Evolutionary conservation across 495 filamentous ascomycete species (phyloP).

Genomic region (Schizothecium vesticola): DNA sequence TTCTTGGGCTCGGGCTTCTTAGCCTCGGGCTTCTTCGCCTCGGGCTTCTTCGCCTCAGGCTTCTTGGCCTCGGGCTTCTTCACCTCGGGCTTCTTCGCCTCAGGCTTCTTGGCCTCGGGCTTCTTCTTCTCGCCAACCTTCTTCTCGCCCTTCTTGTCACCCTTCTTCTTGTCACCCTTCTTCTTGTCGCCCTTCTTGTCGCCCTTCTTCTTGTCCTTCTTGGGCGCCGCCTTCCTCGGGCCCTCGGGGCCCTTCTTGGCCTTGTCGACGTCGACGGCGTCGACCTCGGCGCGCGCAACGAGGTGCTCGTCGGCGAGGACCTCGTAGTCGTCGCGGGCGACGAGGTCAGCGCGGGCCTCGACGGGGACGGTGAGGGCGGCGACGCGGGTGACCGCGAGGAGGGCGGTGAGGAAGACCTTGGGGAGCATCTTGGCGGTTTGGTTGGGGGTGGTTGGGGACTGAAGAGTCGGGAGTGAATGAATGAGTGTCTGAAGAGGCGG

Average conservation of each 20-base stretch:
- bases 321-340: neutral
- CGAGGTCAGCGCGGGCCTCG: slow-evolving; percentile 2
- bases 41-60: slow-evolving; percentile 5
- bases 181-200: no score
- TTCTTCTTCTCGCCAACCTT: neutral
- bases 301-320: neutral
- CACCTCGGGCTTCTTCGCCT: neutral
- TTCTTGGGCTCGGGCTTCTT: neutral
- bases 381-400: slow-evolving; percentile 16
- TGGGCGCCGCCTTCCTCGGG: neutral
- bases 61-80: slow-evolving; percentile 13
- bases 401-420: slow-evolving; percentile 18
- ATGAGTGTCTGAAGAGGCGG: neutral
- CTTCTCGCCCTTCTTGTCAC: slow-evolving; percentile 5
- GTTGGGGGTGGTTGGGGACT: neutral
- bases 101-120: neutral
- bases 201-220: slow-evolving; percentile 3
- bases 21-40: neutral
- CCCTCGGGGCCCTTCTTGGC: slow-evolving; percentile 1
- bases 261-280: slow-evolving; percentile 7
- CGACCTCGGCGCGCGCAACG: slow-evolving; percentile 1
- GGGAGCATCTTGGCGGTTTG: slow-evolving; percentile 14
- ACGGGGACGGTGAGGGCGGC: slow-evolving; percentile 14
- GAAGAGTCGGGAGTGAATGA: neutral
- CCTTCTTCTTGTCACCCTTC: slow-evolving; percentile 2